Evolutionary conservation across 2,329 filamentous ascomycete species (phyloP), one percentile per base, ranked within the genome.

Genomic region (Cadophora malorum): DNA sequence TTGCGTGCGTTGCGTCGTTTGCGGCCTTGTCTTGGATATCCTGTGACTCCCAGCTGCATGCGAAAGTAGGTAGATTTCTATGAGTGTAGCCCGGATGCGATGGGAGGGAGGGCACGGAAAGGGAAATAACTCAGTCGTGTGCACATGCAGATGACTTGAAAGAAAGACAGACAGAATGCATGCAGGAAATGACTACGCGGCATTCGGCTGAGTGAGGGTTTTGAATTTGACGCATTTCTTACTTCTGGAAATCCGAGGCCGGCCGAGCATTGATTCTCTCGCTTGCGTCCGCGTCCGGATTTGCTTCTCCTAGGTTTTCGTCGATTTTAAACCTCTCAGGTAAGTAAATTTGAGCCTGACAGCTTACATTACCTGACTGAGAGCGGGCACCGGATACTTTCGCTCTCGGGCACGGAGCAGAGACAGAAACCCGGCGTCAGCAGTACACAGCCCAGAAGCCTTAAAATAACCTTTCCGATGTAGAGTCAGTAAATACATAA

Each of bases 11-110:
- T 28, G 35, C 35, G 35, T 38, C 12, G 35, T 14, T 14, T 14
- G 28, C 12, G 35, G 8, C 35, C 7, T 38, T 9, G 35, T 9
- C 35, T 38, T 38, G 35, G 8, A 9, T 38, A 19, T 28, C 10
- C 56, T 59, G 56, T 59, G 56, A 59, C 33, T 45, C 56, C 56
- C 23, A 21, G n/a, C 6, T 58, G 55, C 35, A 49, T 61, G 19
- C 16, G 8, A 38, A n/a, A n/a, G n/a, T n/a, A n/a, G n/a, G n/a
- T 14, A 16, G 12, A 19, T 45, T 16, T 16, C 21, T 62, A 31
- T 33, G 41, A 33, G 25, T 33, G 23, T 16, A 61, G 58, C 41
- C 41, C 38, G 21, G 35, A 49, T 49, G 23, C 23, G 28, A 62
- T 31, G 12, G 41, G 16, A 16, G 10, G 14, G 41, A 45, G 10